These are phyloP conservation scores for Ophiocordyceps sinensis DNA, from an alignment of 2,329 filamentous ascomycete genomes.

Conservation along the genomic window DNA sequence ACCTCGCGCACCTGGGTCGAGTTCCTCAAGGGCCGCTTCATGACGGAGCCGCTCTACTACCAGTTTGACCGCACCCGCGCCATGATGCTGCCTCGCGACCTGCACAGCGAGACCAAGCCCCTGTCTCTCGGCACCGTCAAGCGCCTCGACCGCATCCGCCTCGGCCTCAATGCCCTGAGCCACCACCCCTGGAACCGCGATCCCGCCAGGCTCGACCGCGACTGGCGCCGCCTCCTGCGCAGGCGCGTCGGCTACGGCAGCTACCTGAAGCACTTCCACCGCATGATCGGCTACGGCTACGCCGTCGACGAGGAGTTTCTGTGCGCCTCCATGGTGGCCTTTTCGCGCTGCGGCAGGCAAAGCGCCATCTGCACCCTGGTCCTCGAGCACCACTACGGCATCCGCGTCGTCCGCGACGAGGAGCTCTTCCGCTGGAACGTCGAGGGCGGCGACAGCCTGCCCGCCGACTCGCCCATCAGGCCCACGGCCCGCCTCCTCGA, in stretches of 20 bases:
- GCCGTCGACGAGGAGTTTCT: conserved; percentile 23
- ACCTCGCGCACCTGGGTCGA: conserved; percentile 24
- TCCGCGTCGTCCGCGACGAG: conserved; percentile 9
- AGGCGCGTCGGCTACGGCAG: conserved; percentile 11
- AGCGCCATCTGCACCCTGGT: conserved; percentile 19
- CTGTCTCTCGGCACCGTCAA: conserved; percentile 7
- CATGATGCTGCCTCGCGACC: conserved; percentile 23
- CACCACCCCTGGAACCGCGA: conserved; percentile 16
- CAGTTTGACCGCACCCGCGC: conserved; percentile 27
- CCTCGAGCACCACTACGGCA: conserved; percentile 15
- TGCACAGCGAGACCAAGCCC: conserved; percentile 12
- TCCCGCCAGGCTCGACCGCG: conserved; percentile 8
- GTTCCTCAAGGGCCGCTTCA: conserved; percentile 31
- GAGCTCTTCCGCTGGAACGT: conserved; percentile 9
- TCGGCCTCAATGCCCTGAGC: conserved; percentile 13
- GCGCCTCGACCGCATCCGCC: conserved; percentile 15
- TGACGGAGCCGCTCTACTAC: conserved; percentile 30
- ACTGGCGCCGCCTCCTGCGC: conserved; percentile 13
- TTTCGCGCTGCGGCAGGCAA: conserved; percentile 22
- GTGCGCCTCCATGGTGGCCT: conserved; percentile 26
- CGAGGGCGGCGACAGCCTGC: conserved; percentile 23
- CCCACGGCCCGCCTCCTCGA: conserved; percentile 47
- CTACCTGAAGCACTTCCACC: conserved; percentile 14
- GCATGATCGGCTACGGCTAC: conserved; percentile 10
- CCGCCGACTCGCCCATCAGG: conserved; percentile 34